Evolutionary conservation across 768 basidiomycete species (phyloP), one percentile per base, ranked within the genome.

Genomic region (Trametes cingulata): DNA sequence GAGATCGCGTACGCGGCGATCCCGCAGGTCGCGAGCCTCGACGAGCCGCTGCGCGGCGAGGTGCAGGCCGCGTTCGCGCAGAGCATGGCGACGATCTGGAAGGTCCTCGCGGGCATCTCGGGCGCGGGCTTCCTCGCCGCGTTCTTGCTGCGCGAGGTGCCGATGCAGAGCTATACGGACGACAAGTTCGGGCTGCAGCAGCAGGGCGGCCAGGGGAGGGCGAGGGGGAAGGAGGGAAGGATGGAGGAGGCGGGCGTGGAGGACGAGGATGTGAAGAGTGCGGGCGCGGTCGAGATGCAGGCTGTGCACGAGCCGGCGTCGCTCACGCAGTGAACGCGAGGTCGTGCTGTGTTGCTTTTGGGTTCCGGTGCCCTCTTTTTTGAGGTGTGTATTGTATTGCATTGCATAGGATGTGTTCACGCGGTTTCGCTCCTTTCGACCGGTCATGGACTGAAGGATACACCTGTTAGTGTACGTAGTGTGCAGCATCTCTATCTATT

Each of bases 1-100:
- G 74, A 79, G 41, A 70, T 83, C 54, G 71, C 78, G 19, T 84
- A 79, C 62, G 72, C 78, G 0, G 72, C 76, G 40, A 83, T 84
- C 52, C 82, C 81, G 0, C 57, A 66, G 17, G 74, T 84, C 24
- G 54, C 61, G 2, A 22, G 14, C 0, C 75, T 85, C 9, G 61
- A 68, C 0, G 70, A 76, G 22, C 66, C 75, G 2, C 58, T 77
- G 10, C 56, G 65, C 37, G 56, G 41, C 0, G 63, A 78, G 59
- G 78, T 82, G 1, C 73, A 74, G 17, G 71, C 52, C 5, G 80
- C 79, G 29, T 82, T 82, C 56, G 73, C 76, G 2, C 68, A 65
- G 3, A 76, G 76, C 54, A 65, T 83, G 52, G 42, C 52, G 1
- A 67, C 71, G 0, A 58, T 81, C 24, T 84, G 82, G 82, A 66